Evolutionary conservation across 306 rosid species (phyloP), one percentile per base, ranked within the genome.

Genomic region (Lablab purpureus): DNA sequence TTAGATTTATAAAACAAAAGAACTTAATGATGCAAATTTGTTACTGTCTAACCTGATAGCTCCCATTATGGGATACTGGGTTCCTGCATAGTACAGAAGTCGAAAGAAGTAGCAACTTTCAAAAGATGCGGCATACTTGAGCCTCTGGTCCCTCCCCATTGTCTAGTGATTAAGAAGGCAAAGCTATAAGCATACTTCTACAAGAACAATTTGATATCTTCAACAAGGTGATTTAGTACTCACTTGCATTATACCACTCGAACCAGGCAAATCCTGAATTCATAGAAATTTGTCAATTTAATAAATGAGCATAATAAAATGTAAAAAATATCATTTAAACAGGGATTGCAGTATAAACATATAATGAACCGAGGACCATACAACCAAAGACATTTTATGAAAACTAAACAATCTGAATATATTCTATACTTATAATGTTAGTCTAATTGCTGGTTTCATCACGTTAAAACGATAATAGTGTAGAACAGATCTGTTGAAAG

Each of bases 1-100:
- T 45, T 4, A 1, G 27, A 40, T 8, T 41, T 19, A 41, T 47
- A 27, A 51, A 79, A 59, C 76, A 50, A 15, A 79, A 59, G 76
- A 50, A 15, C 37, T 49, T 12, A 67, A 75, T 49, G 49, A 78
- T 36, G 56, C n/a, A 67, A 23, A 58, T 19, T 21, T 60, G 59
- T 40, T 52, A 37, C 17, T 62, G 77, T 66, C 90, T 82, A 32
- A 95, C 98, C 94, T 88, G 85, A 94, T 70, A 69, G 97, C 97
- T 76, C 99, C 99, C 94, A 94, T 91, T 47, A 92, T 92, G 76
- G 99, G 99, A 86, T 91, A 94, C 72, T 94, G 99, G 15, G 97
- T 92, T 84, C 96, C 98, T 37, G 96, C 96, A 81, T 87, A 91
- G 86, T 93, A 93, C 60, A 95, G 99, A 88, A 95, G 98, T 89